Evolutionary conservation across 2,329 filamentous ascomycete species (phyloP).

Genomic region (Trichoderma aggressivum): DNA sequence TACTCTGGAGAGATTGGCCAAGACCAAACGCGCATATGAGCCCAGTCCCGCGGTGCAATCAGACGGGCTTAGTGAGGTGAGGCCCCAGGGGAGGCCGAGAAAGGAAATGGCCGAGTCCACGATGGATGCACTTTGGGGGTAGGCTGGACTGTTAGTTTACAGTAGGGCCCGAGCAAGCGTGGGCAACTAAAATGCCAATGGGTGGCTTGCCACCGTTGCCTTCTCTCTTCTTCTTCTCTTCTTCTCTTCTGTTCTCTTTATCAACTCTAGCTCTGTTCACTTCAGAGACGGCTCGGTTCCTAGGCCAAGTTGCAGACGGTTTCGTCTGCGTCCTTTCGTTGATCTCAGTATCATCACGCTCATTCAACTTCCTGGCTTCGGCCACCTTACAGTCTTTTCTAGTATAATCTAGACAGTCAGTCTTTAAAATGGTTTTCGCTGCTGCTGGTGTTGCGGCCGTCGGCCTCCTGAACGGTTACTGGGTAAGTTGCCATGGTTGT

Average conservation of each 20-base stretch:
- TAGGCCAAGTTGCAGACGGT: conserved; percentile 33
- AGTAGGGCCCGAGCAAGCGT: conserved; percentile 2
- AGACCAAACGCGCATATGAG: not conserved
- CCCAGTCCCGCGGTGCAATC: not conserved
- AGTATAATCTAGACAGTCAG: not conserved
- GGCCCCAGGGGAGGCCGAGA: conserved; percentile 21
- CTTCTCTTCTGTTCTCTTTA: conserved; percentile 21
- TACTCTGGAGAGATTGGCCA: conserved; percentile 15
- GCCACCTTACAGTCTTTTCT: conserved; percentile 35
- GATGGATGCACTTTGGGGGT: conserved; percentile 13
- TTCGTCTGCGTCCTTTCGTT: conserved; percentile 42
- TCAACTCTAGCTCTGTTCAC: conserved; percentile 26
- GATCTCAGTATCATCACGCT: conserved; percentile 26
- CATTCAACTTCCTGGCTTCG: conserved; percentile 27
- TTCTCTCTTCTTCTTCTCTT: conserved; percentile 9
- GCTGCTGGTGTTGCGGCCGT: conserved; percentile 24
- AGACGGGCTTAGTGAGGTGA: conserved; percentile 11
- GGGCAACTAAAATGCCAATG: conserved; percentile 17
- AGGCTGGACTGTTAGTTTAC: conserved; percentile 4
- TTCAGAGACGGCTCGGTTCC: conserved; percentile 30
- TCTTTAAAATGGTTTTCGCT: conserved; percentile 27
- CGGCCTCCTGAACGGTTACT: conserved; percentile 40
- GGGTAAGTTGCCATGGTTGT: conserved; percentile 29
- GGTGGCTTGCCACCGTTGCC: not conserved
- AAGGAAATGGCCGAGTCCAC: conserved; percentile 25